Percentiles rank a stretch among this genome's conserved stretches.
Evolutionary conservation across 768 basidiomycete species (phyloP).

Genomic region (Kwoniella sp.): DNA sequence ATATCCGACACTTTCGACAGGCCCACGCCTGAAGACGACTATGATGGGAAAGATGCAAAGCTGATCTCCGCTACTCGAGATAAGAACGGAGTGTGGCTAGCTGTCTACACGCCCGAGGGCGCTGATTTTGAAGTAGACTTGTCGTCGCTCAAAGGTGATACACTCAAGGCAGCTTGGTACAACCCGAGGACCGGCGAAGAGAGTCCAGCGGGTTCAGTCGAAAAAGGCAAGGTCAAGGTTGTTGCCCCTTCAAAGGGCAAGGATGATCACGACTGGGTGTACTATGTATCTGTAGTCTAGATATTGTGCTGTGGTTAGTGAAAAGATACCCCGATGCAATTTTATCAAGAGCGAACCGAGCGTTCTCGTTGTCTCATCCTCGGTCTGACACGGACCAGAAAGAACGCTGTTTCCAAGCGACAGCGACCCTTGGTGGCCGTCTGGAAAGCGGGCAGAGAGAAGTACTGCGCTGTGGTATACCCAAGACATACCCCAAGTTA

Average conservation of each 20-base stretch:
- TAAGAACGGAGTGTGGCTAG: slow-evolving; percentile 5
- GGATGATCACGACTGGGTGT: slow-evolving; percentile 9
- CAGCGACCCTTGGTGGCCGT: too few relatives aligned
- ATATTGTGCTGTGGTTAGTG: not conserved
- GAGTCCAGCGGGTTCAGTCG: not conserved
- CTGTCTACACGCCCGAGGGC: slow-evolving; percentile 5
- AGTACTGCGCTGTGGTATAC: too few relatives aligned
- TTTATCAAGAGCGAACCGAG: too few relatives aligned
- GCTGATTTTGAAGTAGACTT: slow-evolving; percentile 1
- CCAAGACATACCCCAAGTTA: too few relatives aligned
- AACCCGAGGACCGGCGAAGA: not conserved
- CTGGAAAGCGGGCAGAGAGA: too few relatives aligned
- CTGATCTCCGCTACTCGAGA: slow-evolving; percentile 6
- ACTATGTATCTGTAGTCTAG: slow-evolving; percentile 1
- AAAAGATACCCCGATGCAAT: not conserved
- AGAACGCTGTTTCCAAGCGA: too few relatives aligned
- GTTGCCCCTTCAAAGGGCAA: not conserved
- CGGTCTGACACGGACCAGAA: too few relatives aligned
- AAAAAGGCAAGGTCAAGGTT: not conserved
- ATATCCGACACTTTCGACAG: slow-evolving; percentile 11
- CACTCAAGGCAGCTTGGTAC: not conserved
- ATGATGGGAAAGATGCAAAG: slow-evolving; percentile 6
- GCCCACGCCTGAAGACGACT: slow-evolving; percentile 2
- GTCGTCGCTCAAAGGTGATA: not conserved
- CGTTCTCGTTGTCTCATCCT: too few relatives aligned